Evolutionary conservation across 2,329 filamentous ascomycete genomes (phyloP), one percentile per base, ranked within the genome.

Genomic region (Leptographium lundbergii): DNA sequence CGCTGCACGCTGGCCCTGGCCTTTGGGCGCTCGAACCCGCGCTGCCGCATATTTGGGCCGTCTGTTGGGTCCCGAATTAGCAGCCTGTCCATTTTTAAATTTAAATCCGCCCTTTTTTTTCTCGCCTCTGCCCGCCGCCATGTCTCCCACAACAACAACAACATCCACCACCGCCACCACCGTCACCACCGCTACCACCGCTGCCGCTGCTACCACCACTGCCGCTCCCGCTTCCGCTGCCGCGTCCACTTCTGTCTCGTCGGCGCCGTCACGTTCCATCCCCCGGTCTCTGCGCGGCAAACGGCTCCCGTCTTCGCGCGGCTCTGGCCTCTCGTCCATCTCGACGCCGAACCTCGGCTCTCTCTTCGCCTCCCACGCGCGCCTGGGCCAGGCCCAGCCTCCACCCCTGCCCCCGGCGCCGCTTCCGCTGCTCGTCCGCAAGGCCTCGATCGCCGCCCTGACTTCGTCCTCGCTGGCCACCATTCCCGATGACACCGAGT

Each of bases 361-460:
- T 29, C 69, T 78, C 47, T 82, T 79, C 69, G 70, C 73, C 50
- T 70, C 74, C 9, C 78, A 79, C 63, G 77, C 78, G 56, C 75
- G 75, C 63, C 73, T 77, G 48, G 69, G 69, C 36, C 50, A 34
- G 45, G 4, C 57, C 10, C 25, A 34, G 13, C 45, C 22, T 2
- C 45, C 32, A 6, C 56, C 53, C 50, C 47, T 47, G 34, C 59
- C 22, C 5, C 39, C 36, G 24, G 45, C 51, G 54, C 61, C 61
- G n/a, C 72, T 74, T 34, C 72, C 69, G 53, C 75, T 77, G 60
- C 75, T 86, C 65, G 78, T 81, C 67, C 84, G 87, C 68, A 91
- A 91, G 75, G 78, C 80, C 61, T 90, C 86, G 56, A 75, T 89
- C 63, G 85, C 84, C 62, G 83, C 86, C 55, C 78, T 91, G 63